Conservation (phyloP, 2,329 filamentous ascomycete genomes). For the Botrytis fabae region DNA sequence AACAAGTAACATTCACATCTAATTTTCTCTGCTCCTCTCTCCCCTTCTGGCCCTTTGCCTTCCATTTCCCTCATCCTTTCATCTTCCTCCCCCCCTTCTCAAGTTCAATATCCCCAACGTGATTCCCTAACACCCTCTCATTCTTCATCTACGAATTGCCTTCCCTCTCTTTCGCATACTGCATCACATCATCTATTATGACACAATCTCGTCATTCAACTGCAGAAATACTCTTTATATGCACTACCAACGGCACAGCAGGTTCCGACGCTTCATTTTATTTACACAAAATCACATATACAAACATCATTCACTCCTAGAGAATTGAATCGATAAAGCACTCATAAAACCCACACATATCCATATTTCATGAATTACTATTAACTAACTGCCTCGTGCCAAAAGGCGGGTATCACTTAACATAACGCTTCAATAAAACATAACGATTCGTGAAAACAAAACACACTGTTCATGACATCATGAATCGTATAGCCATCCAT, state of each 20-base stretch:
- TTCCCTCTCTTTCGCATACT: neutral
- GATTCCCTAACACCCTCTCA: neutral
- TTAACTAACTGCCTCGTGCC: slow-evolving; percentile 15
- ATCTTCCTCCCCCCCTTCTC: neutral
- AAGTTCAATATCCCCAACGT: neutral
- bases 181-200: too few species aligned
- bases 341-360: neutral
- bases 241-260: too few species aligned
- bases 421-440: neutral
- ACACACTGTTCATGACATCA: neutral
- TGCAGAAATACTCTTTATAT: too few species aligned
- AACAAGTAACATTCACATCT: too few species aligned
- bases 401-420: slow-evolving; percentile 23
- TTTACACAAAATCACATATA: neutral
- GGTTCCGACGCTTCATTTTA: too few species aligned
- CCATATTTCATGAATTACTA: slow-evolving; percentile 6
- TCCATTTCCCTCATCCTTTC: neutral
- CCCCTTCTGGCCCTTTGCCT: too few species aligned
- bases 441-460: neutral
- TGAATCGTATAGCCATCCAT: neutral
- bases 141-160: neutral
- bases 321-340: neutral
- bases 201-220: too few species aligned
- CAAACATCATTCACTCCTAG: neutral
- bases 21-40: neutral